Conservation (phyloP, 2,329 filamentous ascomycete species). For the Botrytis sinoallii region DNA sequence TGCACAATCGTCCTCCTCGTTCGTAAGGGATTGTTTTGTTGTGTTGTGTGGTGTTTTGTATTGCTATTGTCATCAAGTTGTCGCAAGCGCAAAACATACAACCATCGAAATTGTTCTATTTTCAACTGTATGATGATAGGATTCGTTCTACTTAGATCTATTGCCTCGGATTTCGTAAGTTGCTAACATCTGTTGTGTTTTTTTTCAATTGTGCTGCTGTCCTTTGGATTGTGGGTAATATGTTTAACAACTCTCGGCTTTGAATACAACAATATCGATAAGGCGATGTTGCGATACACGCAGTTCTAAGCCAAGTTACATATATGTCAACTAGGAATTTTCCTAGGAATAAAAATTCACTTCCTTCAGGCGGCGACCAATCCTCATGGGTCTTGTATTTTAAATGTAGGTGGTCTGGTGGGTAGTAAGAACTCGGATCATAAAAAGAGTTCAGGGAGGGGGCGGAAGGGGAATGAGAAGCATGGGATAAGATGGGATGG, state of each 20-base stretch:
- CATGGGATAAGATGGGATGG: conserved; percentile 1
- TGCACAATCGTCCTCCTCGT: background rate
- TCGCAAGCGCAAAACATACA: conserved; percentile 6
- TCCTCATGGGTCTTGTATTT: conserved; percentile 12
- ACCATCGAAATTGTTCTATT: background rate
- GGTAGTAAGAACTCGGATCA: conserved; percentile 11
- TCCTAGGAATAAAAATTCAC: conserved; percentile 1
- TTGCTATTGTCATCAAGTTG: background rate
- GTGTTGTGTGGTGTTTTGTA: background rate
- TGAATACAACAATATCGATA: conserved; percentile 18
- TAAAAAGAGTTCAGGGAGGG: background rate
- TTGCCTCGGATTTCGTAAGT: background rate
- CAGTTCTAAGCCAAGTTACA: background rate
- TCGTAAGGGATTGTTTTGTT: background rate
- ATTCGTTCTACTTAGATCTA: background rate
- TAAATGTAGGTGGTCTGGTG: conserved; percentile 4
- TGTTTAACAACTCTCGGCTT: conserved; percentile 1
- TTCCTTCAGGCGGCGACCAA: conserved; percentile 17
- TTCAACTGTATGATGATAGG: background rate
- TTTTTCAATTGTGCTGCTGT: background rate
- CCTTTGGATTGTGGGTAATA: background rate
- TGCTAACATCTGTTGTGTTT: background rate
- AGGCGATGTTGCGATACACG: conserved; percentile 16
- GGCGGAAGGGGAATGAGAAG: background rate
- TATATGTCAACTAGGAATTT: conserved; percentile 5